phyloP scores from a whole-genome alignment of 805 yeast genomes.

The Candida namnaoensis region DNA sequence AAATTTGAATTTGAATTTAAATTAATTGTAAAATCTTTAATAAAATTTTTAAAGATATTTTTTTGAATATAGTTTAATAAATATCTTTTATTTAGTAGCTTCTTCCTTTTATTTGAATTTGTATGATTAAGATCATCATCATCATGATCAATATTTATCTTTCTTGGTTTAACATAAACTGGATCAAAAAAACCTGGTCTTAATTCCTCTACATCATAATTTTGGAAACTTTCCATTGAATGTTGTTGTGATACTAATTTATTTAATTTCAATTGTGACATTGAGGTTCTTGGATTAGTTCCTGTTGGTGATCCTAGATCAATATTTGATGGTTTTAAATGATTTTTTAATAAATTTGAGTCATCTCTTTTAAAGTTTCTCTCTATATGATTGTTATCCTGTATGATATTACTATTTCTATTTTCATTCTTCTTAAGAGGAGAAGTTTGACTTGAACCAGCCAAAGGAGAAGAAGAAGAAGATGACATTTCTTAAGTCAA shows the following conservation, averaged over 20 bases:
- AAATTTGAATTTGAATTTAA: not conserved
- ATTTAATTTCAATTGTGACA: slow-evolving; percentile 25
- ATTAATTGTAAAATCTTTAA: not conserved
- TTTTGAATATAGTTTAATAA: not conserved
- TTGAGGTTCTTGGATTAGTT: slow-evolving; percentile 20
- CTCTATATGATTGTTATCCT: too few species aligned
- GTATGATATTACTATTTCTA: too few species aligned
- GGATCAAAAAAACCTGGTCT: slow-evolving; percentile 44
- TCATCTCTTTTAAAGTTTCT: not conserved
- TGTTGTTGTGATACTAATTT: slow-evolving; percentile 16
- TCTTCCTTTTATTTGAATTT: not conserved
- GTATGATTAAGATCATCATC: not conserved
- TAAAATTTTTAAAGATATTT: not conserved
- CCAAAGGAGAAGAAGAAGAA: too few species aligned
- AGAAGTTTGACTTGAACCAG: too few species aligned
- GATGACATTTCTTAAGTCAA: too few species aligned
- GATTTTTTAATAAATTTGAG: not conserved
- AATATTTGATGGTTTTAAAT: not conserved
- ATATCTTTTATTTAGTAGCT: too few species aligned
- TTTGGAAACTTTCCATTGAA: slow-evolving; percentile 23
- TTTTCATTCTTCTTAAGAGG: too few species aligned
- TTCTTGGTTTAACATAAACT: slow-evolving; percentile 22
- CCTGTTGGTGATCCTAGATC: slow-evolving; percentile 1
- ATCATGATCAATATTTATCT: not conserved
- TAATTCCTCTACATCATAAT: slow-evolving; percentile 32